Base-by-base conservation (phyloP, 768 basidiomycete species). In the Astraeus odoratus region DNA sequence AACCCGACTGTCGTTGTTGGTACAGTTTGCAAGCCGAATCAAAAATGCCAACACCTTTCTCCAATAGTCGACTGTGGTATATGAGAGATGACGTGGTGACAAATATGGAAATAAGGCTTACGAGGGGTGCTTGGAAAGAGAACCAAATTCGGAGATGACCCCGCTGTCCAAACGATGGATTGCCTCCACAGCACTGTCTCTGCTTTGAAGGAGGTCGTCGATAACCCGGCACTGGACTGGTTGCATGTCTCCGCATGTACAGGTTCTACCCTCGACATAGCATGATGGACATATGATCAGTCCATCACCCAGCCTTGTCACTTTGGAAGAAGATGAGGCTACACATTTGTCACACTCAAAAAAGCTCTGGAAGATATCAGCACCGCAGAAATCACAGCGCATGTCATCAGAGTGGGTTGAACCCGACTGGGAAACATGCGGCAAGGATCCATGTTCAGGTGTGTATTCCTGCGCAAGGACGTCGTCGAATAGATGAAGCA, bases 351-450 rank as follows among this genome's bases (percentile, higher is more conserved):
- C 56, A 56, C 88, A 91, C 57, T 85, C 80, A 50, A 91, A 85
- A 58, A 81, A 89, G 49, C 82, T 81, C 51, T 87, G 81, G 52
- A 90, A 91, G 48, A 92, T 76, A 55, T 92, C 89, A 3, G 76
- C 77, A 15, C 78, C 81, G 54, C 89, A 92, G 57, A 87, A 90
- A 57, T 91, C 87, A 55, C 89, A 91, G 7, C 55, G 66, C 27
- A 76, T 67, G 15, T 68, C 33, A 40, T 63, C 65, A 5, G 43
- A 34, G 23, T 60, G 51, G 25, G 29, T 27, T 16, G 31, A 15
- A 43, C 36, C 51, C 44, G 57, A 46, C 38, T 56, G 56, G 20
- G 63, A 62, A 15, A 65, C 52, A 44, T 66, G 63, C 15, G 54
- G 52, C 57, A 64, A 52, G 9, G 55, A 52, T 16, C 49, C 42